Percentiles rank a stretch among this genome's conserved stretches.
These are phyloP conservation scores for Spiraea crenata DNA, from an alignment of 331 rosid species.

Conservation along the genomic window DNA sequence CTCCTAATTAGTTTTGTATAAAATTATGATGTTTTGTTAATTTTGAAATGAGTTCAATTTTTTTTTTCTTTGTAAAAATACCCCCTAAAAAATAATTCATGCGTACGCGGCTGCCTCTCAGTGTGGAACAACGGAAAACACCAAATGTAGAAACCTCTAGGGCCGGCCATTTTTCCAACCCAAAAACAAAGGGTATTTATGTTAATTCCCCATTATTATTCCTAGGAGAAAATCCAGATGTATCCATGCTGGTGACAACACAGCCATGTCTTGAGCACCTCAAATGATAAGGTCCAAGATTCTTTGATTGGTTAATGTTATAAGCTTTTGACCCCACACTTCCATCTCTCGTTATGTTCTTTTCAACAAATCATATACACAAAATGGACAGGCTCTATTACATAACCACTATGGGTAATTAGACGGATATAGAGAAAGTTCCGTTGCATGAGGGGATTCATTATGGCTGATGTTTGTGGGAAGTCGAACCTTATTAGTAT, in stretches of 20 bases:
- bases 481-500: too few relatives aligned
- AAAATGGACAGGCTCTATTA: too few relatives aligned
- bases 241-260: slow-evolving; percentile 30
- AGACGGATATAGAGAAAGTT: too few relatives aligned
- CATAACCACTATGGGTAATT: too few relatives aligned
- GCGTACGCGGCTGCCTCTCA: background rate
- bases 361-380: background rate
- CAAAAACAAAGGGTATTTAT: slow-evolving; percentile 9
- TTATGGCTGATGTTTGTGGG: too few relatives aligned
- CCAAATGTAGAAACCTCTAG: slow-evolving; percentile 24
- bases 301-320: background rate
- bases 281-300: background rate
- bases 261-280: background rate
- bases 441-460: too few relatives aligned
- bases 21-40: too few relatives aligned
- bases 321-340: too few relatives aligned
- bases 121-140: slow-evolving; percentile 30
- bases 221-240: slow-evolving; percentile 1
- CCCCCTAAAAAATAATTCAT: too few relatives aligned
- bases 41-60: too few relatives aligned
- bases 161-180: background rate
- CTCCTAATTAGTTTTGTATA: too few relatives aligned
- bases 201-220: slow-evolving; percentile 13
- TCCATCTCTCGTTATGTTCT: background rate
- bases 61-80: too few relatives aligned